Evolutionary conservation across 2,329 filamentous ascomycete species (phyloP).

Genomic region (Pseudogymnoascus sp.): DNA sequence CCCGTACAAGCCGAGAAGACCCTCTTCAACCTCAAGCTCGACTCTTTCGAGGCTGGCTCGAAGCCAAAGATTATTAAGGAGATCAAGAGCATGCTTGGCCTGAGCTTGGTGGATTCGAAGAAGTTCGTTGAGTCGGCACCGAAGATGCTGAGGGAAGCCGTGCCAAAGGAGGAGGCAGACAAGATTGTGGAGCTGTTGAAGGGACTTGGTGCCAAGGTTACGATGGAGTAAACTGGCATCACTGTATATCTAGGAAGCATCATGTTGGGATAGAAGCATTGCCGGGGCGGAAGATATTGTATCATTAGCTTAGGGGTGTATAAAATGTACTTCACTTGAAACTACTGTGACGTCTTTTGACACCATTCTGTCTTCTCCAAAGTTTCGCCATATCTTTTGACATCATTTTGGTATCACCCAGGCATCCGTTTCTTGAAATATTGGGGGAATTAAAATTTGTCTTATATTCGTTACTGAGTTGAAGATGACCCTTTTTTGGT

Average conservation of each 20-base stretch:
- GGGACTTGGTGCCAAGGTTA: slow-evolving; percentile 77
- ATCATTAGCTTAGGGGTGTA: slow-evolving; percentile 28
- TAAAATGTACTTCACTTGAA: slow-evolving; percentile 21
- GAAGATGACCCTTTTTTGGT: too few relatives aligned
- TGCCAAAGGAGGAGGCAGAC: slow-evolving; percentile 97
- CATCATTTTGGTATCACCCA: too few relatives aligned
- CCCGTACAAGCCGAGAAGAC: slow-evolving; percentile 91
- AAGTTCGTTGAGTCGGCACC: slow-evolving; percentile 99
- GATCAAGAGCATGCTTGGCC: slow-evolving; percentile 88
- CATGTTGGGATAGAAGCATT: slow-evolving; percentile 14
- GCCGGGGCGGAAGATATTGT: slow-evolving; percentile 20
- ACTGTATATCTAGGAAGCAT: slow-evolving; percentile 4
- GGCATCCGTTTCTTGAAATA: neutral
- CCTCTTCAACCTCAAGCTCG: slow-evolving; percentile 91
- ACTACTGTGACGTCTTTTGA: neutral
- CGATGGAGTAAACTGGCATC: slow-evolving; percentile 55
- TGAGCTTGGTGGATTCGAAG: slow-evolving; percentile 98
- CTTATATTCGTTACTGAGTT: neutral
- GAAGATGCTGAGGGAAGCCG: slow-evolving; percentile 98
- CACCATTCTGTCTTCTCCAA: neutral
- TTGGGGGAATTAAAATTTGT: neutral
- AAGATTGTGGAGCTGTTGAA: slow-evolving; percentile 96
- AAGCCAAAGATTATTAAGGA: slow-evolving; percentile 99
- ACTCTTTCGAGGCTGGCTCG: slow-evolving; percentile 73
- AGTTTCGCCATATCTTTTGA: neutral